These are phyloP conservation scores for Boletus rubroflammeus DNA, from an alignment of 768 basidiomycete species.

Conservation along the genomic window DNA sequence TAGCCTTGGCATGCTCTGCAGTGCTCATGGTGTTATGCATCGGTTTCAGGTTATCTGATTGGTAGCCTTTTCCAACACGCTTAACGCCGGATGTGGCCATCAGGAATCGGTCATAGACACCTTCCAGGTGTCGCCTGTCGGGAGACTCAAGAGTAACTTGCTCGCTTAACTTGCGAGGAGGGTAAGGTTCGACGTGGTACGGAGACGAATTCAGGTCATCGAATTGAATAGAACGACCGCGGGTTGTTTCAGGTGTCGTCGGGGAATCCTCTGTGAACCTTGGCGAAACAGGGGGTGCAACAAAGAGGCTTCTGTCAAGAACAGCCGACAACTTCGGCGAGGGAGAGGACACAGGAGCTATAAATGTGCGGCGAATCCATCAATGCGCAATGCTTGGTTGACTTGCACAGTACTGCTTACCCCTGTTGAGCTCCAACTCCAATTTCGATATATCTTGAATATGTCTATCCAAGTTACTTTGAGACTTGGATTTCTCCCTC, in stretches of 20 bases:
- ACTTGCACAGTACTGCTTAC: constrained; percentile 38
- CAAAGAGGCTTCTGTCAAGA: constrained; percentile 65
- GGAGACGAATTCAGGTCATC: constrained; percentile 59
- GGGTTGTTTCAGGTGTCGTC: constrained; percentile 20
- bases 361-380: background rate
- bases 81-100: constrained; percentile 81
- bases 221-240: constrained; percentile 18
- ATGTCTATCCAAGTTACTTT: constrained; percentile 60
- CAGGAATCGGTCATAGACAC: constrained; percentile 77
- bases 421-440: constrained; percentile 59
- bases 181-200: constrained; percentile 62
- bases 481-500: constrained; percentile 63
- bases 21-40: constrained; percentile 31
- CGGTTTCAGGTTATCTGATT: constrained; percentile 59
- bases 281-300: constrained; percentile 44
- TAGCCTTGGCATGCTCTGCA: constrained; percentile 18
- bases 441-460: constrained; percentile 65
- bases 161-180: constrained; percentile 41
- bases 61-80: constrained; percentile 76
- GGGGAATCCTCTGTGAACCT: constrained; percentile 38
- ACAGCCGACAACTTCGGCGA: constrained; percentile 60
- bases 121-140: constrained; percentile 58
- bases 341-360: constrained; percentile 37
- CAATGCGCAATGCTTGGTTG: background rate
- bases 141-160: constrained; percentile 47